Evolutionary conservation across 2,329 filamentous ascomycete species (phyloP).

Genomic region (Periglandula ipomoeae): DNA sequence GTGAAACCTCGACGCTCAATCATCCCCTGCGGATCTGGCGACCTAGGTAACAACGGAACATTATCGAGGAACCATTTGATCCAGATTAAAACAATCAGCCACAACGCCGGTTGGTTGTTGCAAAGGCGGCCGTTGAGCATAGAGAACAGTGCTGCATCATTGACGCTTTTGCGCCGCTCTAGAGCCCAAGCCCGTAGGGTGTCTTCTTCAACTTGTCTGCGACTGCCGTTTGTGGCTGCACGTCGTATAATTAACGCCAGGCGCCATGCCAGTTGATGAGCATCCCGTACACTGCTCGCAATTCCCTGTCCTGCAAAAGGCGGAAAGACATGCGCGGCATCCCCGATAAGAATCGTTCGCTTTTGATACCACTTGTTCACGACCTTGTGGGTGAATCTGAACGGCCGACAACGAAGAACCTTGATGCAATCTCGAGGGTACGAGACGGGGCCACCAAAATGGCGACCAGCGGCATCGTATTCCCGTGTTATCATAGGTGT

Average conservation of each 20-base stretch:
- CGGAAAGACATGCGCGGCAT: constrained; percentile 42
- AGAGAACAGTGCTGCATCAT: constrained; percentile 6
- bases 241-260: constrained; percentile 9
- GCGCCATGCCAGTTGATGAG: constrained; percentile 23
- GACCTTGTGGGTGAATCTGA: constrained; percentile 31
- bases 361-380: constrained; percentile 36
- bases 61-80: constrained; percentile 5
- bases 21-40: constrained; percentile 1
- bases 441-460: constrained; percentile 12
- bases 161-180: constrained; percentile 9
- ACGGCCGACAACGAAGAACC: constrained; percentile 32
- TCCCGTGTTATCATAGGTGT: constrained; percentile 11
- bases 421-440: constrained; percentile 36
- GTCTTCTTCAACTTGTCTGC: not conserved
- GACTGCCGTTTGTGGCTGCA: not conserved
- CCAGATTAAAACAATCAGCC: not conserved
- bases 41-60: not conserved
- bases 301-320: constrained; percentile 32
- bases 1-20: constrained; percentile 8
- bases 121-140: constrained; percentile 6
- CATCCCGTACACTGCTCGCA: constrained; percentile 24
- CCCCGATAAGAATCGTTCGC: constrained; percentile 34
- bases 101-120: constrained; percentile 3
- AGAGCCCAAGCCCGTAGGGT: constrained; percentile 4
- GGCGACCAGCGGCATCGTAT: constrained; percentile 4